These are phyloP conservation scores for Apiospora hydei DNA, from an alignment of 2,329 filamentous ascomycete genomes.

Conservation along the genomic window DNA sequence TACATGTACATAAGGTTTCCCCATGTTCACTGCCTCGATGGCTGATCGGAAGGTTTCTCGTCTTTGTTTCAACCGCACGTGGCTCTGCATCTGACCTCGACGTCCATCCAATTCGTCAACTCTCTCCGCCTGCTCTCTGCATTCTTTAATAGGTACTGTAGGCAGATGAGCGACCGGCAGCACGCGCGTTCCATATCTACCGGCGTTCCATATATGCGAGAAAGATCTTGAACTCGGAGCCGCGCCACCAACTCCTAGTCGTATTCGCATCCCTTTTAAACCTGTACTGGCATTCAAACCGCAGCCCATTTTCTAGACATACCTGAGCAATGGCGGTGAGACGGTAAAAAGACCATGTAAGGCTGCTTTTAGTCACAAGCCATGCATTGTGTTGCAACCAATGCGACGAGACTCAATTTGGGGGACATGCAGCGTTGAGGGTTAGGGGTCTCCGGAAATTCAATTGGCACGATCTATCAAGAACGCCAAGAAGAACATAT, in stretches of 20 bases:
- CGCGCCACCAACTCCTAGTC: not conserved
- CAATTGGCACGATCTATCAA: conserved; percentile 2
- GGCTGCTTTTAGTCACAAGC: not conserved
- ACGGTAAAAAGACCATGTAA: not conserved
- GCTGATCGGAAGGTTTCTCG: not conserved
- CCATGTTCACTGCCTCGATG: not conserved
- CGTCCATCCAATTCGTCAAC: not conserved
- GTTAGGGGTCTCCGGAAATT: not conserved
- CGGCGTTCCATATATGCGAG: not conserved
- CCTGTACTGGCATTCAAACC: not conserved
- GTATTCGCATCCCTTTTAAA: not conserved
- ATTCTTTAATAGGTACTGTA: not conserved
- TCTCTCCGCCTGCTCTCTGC: not conserved
- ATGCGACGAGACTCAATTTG: not conserved
- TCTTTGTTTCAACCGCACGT: conserved; percentile 7
- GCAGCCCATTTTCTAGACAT: not conserved
- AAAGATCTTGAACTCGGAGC: not conserved
- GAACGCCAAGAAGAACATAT: too few species aligned
- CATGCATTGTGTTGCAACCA: not conserved
- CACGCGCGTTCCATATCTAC: not conserved
- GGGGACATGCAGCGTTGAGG: not conserved
- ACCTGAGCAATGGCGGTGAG: not conserved
- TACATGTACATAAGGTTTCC: not conserved
- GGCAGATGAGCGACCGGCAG: not conserved
- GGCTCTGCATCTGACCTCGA: not conserved